Percentiles rank a stretch among this genome's conserved stretches.
Conservation (phyloP, 1,284 basidiomycete species). For the Cronartium quercuum region DNA sequence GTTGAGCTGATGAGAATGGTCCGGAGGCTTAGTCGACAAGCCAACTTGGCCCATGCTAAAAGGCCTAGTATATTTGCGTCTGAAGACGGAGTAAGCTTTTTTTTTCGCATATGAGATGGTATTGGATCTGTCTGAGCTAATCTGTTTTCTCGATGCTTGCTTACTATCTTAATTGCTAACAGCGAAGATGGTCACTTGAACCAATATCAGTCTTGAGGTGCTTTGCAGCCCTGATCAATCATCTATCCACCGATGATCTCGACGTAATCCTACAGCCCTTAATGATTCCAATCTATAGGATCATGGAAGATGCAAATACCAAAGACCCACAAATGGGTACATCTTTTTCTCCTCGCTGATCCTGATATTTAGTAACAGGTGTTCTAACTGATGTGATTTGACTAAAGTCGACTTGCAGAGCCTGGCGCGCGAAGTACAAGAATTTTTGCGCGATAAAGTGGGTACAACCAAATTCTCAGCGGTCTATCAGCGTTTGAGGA, state of each 20-base stretch:
- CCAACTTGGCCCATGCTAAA: slow-evolving; percentile 63
- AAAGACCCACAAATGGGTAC: slow-evolving; percentile 70
- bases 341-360: slow-evolving; percentile 46
- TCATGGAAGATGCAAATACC: slow-evolving; percentile 75
- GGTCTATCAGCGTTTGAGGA: slow-evolving; percentile 72
- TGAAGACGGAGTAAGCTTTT: slow-evolving; percentile 53
- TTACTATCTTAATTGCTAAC: not conserved
- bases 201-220: slow-evolving; percentile 76
- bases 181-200: slow-evolving; percentile 69
- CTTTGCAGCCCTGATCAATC: slow-evolving; percentile 81
- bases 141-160: slow-evolving; percentile 6
- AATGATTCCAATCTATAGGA: slow-evolving; percentile 75
- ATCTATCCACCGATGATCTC: slow-evolving; percentile 59
- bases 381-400: not conserved
- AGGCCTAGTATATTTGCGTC: slow-evolving; percentile 48
- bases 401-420: slow-evolving; percentile 70
- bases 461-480: slow-evolving; percentile 72
- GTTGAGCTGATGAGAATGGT: slow-evolving; percentile 56
- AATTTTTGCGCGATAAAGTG: slow-evolving; percentile 76
- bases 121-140: not conserved
- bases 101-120: slow-evolving; percentile 12
- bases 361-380: not conserved
- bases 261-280: slow-evolving; percentile 74
- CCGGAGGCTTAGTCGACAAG: slow-evolving; percentile 56
- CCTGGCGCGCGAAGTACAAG: slow-evolving; percentile 75